Conservation (phyloP, 2,329 filamentous ascomycete species). For the Colletotrichum godetiae region DNA sequence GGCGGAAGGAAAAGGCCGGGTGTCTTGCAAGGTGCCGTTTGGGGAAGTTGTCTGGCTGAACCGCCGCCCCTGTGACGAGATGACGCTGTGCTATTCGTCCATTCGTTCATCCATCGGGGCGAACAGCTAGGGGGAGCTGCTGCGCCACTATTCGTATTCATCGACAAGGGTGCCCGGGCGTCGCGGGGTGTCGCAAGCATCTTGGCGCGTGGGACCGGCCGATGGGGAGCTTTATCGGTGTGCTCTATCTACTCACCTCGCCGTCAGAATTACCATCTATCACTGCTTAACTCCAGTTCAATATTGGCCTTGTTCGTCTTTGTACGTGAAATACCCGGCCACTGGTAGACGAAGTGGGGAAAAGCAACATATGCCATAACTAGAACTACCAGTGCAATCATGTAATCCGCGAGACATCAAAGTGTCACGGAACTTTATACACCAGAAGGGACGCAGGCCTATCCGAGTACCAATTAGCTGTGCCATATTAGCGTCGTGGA, state of each 20-base stretch:
- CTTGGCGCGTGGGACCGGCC: slow-evolving; percentile 4
- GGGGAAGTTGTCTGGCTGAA: slow-evolving; percentile 8
- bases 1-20: background rate
- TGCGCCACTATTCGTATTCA: slow-evolving; percentile 17
- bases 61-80: slow-evolving; percentile 19
- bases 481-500: no score
- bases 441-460: no score
- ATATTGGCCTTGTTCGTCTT: no score
- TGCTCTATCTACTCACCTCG: background rate
- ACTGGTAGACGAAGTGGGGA: no score
- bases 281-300: no score
- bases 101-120: slow-evolving; percentile 4
- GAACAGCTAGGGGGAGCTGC: slow-evolving; percentile 23
- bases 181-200: background rate
- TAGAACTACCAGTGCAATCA: no score
- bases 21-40: background rate
- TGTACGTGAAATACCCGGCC: no score
- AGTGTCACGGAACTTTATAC: no score
- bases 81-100: slow-evolving; percentile 28
- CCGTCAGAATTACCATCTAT: background rate
- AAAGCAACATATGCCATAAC: no score
- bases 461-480: no score
- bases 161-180: slow-evolving; percentile 1
- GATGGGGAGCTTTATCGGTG: background rate
- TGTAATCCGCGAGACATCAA: no score